phyloP scores from a whole-genome alignment of 345 rosid genomes.

The Orychophragmus violaceus region DNA sequence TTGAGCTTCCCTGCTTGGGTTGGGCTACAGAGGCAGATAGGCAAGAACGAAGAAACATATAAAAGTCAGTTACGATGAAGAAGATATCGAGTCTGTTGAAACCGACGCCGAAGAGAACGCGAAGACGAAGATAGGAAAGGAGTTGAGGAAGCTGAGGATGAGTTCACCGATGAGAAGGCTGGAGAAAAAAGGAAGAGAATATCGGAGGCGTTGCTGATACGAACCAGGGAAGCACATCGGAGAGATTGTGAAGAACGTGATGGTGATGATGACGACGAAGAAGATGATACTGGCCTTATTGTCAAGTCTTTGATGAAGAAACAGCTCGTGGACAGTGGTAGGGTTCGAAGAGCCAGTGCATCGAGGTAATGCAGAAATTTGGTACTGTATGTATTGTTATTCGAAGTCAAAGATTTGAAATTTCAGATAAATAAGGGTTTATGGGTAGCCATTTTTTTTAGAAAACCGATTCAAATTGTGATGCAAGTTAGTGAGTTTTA shows the following conservation, averaged over 20 bases:
- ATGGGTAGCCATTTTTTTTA: no score
- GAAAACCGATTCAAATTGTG: neutral
- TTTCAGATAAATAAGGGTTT: neutral
- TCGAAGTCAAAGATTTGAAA: neutral
- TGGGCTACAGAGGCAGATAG: no score
- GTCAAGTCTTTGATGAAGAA: conserved; percentile 63
- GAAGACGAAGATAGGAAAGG: conserved; percentile 27
- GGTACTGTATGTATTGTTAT: no score
- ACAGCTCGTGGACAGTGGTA: conserved; percentile 86
- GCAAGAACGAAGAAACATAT: conserved; percentile 42
- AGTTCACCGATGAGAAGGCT: conserved; percentile 56
- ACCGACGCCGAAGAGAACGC: conserved; percentile 44
- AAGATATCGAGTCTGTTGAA: conserved; percentile 54
- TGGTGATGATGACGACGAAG: conserved; percentile 40
- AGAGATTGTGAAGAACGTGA: conserved; percentile 45
- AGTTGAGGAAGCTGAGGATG: conserved; percentile 30
- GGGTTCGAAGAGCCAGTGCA: conserved; percentile 64
- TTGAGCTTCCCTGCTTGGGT: no score
- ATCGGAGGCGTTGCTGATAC: conserved; percentile 46
- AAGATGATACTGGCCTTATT: conserved; percentile 33
- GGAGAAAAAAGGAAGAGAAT: conserved; percentile 74
- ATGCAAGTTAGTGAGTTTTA: neutral
- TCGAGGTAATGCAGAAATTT: conserved; percentile 48
- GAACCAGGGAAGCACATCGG: conserved; percentile 34
- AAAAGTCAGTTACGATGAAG: conserved; percentile 48